Evolutionary conservation across 179 eudicot species (phyloP).

Genomic region (Monotropa hypopitys): DNA sequence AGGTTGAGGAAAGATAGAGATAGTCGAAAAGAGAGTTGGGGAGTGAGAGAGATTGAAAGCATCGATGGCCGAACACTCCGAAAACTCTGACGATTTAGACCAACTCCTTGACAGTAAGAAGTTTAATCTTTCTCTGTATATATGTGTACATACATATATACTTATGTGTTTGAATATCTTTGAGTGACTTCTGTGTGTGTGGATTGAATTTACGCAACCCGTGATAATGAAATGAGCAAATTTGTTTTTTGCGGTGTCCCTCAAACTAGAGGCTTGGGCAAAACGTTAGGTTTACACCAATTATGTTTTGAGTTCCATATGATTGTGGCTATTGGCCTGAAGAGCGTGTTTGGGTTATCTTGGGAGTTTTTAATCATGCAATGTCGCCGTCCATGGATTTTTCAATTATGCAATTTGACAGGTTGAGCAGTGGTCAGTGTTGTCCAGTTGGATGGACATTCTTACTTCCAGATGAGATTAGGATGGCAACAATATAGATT

Average conservation of each 20-base stretch:
- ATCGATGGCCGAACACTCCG: conserved; percentile 12
- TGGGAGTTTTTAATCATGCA: not conserved
- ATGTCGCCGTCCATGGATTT: not conserved
- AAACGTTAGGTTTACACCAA: not conserved
- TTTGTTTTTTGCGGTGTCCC: not conserved
- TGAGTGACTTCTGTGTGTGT: not conserved
- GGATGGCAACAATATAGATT: not conserved
- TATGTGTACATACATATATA: not conserved
- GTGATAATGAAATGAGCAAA: not conserved
- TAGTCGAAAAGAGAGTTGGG: not conserved
- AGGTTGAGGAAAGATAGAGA: not conserved
- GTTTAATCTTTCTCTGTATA: not conserved
- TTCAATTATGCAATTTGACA: not conserved
- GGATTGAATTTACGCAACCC: not conserved
- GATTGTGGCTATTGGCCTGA: not conserved
- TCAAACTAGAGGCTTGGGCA: not conserved
- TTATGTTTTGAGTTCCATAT: not conserved
- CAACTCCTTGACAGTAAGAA: conserved; percentile 13
- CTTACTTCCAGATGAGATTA: not conserved
- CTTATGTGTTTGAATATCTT: not conserved
- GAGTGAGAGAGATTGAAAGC: not conserved
- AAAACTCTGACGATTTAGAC: conserved; percentile 8
- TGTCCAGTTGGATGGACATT: not conserved
- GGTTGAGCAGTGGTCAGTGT: not conserved
- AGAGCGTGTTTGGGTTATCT: not conserved